Conservation (phyloP, 352 stramenopile species). For the Pythium brachiatum region DNA sequence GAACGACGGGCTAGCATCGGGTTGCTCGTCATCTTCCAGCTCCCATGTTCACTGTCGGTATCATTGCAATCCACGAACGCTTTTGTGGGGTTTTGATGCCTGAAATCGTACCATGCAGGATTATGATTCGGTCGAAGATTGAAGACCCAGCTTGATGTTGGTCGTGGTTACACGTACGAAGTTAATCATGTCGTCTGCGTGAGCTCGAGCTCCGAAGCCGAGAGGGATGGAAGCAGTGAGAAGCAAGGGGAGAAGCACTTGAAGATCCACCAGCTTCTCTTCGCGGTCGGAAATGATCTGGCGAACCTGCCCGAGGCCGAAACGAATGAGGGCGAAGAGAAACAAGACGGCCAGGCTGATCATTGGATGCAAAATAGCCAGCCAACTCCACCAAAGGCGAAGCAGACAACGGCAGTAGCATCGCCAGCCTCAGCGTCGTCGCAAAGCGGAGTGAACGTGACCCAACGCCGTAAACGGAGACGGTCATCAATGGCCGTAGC, state of each 20-base stretch:
- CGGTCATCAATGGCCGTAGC: neutral
- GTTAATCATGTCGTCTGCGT: too few relatives aligned
- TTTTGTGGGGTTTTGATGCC: conserved; percentile 46
- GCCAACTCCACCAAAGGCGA: neutral
- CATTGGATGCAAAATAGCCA: conserved; percentile 16
- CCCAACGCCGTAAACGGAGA: conserved; percentile 14
- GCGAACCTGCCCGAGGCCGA: neutral
- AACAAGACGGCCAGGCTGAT: conserved; percentile 21
- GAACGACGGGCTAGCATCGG: neutral
- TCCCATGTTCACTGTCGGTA: conserved; percentile 41
- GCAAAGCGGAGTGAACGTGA: neutral
- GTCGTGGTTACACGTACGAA: too few relatives aligned
- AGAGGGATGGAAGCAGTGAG: too few relatives aligned
- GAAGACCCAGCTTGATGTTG: too few relatives aligned
- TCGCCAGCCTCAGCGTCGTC: neutral
- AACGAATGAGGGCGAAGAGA: neutral
- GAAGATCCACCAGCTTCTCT: too few relatives aligned
- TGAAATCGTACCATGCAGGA: conserved; percentile 47
- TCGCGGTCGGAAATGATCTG: too few relatives aligned
- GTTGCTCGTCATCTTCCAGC: conserved; percentile 18
- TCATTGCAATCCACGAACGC: conserved; percentile 53
- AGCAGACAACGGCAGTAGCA: neutral
- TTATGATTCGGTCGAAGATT: too few relatives aligned
- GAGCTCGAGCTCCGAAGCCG: too few relatives aligned
- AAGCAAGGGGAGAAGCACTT: too few relatives aligned